Percentiles rank a stretch among this genome's conserved stretches.
Evolutionary conservation across 306 rosid species (phyloP).

Genomic region (Rosa chinensis): DNA sequence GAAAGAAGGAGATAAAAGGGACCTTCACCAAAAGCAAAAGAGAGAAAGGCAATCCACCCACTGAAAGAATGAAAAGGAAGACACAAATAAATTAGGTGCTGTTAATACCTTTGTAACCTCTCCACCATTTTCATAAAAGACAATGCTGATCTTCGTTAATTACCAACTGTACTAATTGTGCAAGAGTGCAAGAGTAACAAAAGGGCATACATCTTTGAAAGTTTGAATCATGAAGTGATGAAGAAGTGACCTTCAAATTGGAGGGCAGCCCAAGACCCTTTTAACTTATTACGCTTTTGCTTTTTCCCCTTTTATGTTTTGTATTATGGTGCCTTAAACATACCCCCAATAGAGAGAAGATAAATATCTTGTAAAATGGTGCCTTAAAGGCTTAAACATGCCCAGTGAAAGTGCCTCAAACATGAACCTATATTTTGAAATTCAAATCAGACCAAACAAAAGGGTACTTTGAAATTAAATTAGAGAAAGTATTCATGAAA

Average conservation of each 20-base stretch:
- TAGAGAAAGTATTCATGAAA: background rate
- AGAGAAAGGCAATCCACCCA: constrained; percentile 28
- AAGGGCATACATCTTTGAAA: background rate
- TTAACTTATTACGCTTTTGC: background rate
- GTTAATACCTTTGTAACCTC: background rate
- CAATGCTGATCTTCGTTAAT: background rate
- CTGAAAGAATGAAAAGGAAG: constrained; percentile 18
- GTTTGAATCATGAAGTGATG: background rate
- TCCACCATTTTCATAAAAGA: background rate
- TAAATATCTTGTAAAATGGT: background rate
- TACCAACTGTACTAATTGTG: background rate
- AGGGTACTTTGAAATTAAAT: background rate
- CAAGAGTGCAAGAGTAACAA: background rate
- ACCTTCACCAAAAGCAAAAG: constrained; percentile 58
- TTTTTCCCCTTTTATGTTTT: background rate
- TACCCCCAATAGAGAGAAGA: background rate
- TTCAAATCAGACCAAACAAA: background rate
- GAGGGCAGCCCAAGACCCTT: background rate
- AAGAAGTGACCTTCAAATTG: constrained; percentile 1
- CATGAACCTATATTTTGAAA: background rate
- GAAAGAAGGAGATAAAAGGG: constrained; percentile 50
- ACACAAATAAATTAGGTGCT: constrained; percentile 9
- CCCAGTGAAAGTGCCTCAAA: background rate
- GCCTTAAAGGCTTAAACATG: background rate
- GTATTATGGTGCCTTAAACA: background rate